Evolutionary conservation across 208 protist species (phyloP).

Genomic region (Tetramitus jugosus): DNA sequence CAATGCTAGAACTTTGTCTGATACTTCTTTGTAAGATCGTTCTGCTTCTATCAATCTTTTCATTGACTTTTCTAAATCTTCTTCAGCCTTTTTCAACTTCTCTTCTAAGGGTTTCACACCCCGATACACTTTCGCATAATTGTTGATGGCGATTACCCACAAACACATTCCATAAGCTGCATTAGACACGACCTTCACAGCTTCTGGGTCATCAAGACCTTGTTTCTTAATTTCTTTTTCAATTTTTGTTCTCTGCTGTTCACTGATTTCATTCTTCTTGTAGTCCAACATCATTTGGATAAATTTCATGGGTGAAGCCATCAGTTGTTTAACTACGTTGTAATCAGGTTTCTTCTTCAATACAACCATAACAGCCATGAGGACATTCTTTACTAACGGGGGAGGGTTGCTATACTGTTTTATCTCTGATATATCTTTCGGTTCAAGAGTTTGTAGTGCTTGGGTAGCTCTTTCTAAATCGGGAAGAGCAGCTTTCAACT

Average conservation of each 20-base stretch:
- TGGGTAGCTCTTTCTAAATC: conserved; percentile 84
- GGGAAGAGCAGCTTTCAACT: conserved; percentile 89
- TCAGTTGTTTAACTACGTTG: conserved; percentile 90
- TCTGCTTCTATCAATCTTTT: conserved; percentile 80
- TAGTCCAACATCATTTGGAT: conserved; percentile 88
- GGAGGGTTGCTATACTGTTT: conserved; percentile 91
- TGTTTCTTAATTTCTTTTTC: conserved; percentile 74
- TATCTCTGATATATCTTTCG: conserved; percentile 94
- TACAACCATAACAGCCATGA: conserved; percentile 90
- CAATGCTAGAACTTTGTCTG: conserved; percentile 79
- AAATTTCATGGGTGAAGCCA: conserved; percentile 84
- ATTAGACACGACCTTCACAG: conserved; percentile 71
- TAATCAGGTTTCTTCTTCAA: conserved; percentile 80
- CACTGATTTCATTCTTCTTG: conserved; percentile 90
- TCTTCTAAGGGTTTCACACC: conserved; percentile 92
- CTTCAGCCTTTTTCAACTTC: conserved; percentile 81
- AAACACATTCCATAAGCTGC: conserved; percentile 87
- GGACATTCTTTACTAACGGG: conserved; percentile 81
- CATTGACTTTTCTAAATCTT: conserved; percentile 82
- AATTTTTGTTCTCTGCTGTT: conserved; percentile 84
- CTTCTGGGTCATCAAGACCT: conserved; percentile 32
- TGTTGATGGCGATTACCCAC: conserved; percentile 95
- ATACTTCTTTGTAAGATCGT: conserved; percentile 77
- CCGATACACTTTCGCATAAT: conserved; percentile 89
- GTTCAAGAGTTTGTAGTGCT: conserved; percentile 87